A percentile compares a stretch with the other conserved stretches of the same genome.
phyloP scores from a whole-genome alignment of 2,329 filamentous ascomycete species.

The Coniochaeta sp. region DNA sequence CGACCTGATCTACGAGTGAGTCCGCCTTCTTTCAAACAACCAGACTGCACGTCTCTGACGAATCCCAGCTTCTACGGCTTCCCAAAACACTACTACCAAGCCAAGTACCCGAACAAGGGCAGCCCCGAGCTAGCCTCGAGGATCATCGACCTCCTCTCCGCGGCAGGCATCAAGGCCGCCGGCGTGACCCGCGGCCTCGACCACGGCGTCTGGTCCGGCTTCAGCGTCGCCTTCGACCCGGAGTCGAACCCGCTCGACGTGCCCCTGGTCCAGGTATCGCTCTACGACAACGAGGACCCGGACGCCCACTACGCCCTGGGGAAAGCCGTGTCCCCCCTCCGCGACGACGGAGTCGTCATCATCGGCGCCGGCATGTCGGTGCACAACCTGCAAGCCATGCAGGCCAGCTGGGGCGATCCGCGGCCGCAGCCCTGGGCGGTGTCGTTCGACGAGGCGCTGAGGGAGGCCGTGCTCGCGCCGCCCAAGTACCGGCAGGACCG shows the following conservation, averaged over 20 bases:
- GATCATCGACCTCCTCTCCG: constrained; percentile 46
- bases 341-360: constrained; percentile 61
- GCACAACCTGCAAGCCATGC: constrained; percentile 57
- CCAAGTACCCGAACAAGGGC: constrained; percentile 58
- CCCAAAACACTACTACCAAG: constrained; percentile 60
- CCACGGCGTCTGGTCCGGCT: constrained; percentile 68
- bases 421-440: constrained; percentile 47
- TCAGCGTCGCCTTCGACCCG: constrained; percentile 56
- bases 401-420: constrained; percentile 33
- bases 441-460: constrained; percentile 61
- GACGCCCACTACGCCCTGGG: constrained; percentile 62
- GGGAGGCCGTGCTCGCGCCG: constrained; percentile 50
- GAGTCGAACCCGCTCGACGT: constrained; percentile 54
- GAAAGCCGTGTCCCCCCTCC: constrained; percentile 55
- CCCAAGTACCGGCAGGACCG: constrained; percentile 27
- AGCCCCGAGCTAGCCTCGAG: constrained; percentile 50
- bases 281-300: constrained; percentile 58
- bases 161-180: constrained; percentile 51
- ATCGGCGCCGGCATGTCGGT: constrained; percentile 70
- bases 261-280: constrained; percentile 65
- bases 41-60: background rate
- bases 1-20: constrained; percentile 62
- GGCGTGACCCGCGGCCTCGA: constrained; percentile 60
- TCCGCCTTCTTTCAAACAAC: constrained; percentile 1
- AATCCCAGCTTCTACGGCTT: constrained; percentile 57